phyloP scores from a whole-genome alignment of 495 filamentous ascomycete genomes.

The Evernia prunastri region DNA sequence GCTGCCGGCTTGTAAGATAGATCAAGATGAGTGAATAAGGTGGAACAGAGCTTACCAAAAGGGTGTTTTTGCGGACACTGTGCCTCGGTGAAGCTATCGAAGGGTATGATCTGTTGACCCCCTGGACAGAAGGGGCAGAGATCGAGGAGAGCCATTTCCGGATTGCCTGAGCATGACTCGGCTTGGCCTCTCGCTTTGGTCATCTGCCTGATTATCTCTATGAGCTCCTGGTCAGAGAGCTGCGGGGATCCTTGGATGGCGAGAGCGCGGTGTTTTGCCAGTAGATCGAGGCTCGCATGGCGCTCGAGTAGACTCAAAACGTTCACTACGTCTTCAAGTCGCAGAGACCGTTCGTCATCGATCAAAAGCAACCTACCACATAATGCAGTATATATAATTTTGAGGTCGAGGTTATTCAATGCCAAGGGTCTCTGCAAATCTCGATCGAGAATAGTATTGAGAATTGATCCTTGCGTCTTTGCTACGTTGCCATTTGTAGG shows the following conservation, averaged over 20 bases:
- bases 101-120: not conserved
- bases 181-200: conserved; percentile 3
- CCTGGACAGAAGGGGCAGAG: conserved; percentile 18
- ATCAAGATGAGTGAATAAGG: not conserved
- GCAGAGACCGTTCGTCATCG: not conserved
- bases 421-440: not conserved
- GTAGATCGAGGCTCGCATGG: not conserved
- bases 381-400: conserved; percentile 8
- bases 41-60: conserved; percentile 14
- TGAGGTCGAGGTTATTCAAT: conserved; percentile 5
- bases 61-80: conserved; percentile 19
- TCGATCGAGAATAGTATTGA: not conserved
- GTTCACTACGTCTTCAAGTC: not conserved
- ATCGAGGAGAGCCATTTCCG: conserved; percentile 3
- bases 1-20: conserved; percentile 28
- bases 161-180: not conserved
- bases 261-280: not conserved
- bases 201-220: not conserved
- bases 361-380: conserved; percentile 4
- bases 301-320: not conserved
- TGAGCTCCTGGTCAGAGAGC: not conserved
- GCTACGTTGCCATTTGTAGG: conserved; percentile 1
- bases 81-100: conserved; percentile 15
- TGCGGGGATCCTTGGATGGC: not conserved
- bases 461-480: conserved; percentile 18